Percentiles rank a stretch among this genome's conserved stretches.
Evolutionary conservation across 495 filamentous ascomycete genomes (phyloP).

Genomic region (Annulohypoxylon bovei): DNA sequence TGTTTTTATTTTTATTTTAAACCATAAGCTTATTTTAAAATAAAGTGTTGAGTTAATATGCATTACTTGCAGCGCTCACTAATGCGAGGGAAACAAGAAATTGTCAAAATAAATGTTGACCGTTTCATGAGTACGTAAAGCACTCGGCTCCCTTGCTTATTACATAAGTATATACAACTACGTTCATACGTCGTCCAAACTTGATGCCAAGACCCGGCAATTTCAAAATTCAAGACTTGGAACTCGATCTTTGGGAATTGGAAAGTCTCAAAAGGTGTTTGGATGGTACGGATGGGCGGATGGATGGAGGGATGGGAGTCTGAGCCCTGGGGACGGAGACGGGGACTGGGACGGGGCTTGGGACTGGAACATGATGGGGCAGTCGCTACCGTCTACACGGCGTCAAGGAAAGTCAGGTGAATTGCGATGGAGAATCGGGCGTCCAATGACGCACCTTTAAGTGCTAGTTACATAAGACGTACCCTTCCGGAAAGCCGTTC

Average conservation of each 20-base stretch:
- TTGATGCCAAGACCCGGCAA: constrained; percentile 33
- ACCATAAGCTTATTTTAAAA: background rate
- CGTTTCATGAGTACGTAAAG: background rate
- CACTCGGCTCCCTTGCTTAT: constrained; percentile 13
- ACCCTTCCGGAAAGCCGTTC: constrained; percentile 1
- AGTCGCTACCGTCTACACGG: constrained; percentile 37
- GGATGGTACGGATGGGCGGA: no score
- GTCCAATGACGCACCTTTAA: constrained; percentile 21
- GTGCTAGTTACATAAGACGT: constrained; percentile 27
- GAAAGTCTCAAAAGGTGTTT: constrained; percentile 34
- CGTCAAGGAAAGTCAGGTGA: constrained; percentile 40
- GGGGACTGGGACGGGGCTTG: background rate
- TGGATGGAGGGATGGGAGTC: no score
- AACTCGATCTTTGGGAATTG: constrained; percentile 33
- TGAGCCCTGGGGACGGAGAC: background rate
- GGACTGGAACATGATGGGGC: constrained; percentile 7
- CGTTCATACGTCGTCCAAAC: background rate
- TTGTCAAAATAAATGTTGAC: background rate
- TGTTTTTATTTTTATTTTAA: background rate
- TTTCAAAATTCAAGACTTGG: constrained; percentile 17
- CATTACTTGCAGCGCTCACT: background rate
- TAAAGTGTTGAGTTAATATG: background rate
- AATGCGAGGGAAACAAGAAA: constrained; percentile 1
- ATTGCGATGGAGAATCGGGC: constrained; percentile 15
- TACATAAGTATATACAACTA: background rate